Conservation (phyloP, 2,329 filamentous ascomycete species). For the Ascosphaera acerosa region DNA sequence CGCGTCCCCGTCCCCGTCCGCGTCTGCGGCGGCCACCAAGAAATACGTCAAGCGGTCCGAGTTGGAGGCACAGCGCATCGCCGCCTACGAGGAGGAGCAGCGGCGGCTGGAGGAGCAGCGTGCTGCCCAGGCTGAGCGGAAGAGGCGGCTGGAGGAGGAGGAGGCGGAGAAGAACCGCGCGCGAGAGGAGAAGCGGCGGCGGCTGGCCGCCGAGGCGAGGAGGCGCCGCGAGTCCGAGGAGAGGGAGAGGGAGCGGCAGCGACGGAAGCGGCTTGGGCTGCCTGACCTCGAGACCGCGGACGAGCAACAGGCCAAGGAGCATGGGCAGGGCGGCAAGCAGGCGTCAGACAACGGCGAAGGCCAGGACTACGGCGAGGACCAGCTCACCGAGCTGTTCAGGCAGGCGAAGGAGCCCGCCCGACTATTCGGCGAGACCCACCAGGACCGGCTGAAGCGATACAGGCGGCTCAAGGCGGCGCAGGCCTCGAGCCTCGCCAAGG, state of each 20-base stretch:
- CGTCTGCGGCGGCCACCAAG: conserved; percentile 14
- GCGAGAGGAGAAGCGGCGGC: conserved; percentile 59
- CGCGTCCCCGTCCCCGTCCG: conserved; percentile 5
- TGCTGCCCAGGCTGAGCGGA: conserved; percentile 41
- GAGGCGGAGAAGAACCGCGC: conserved; percentile 40
- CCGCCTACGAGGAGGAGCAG: conserved; percentile 62
- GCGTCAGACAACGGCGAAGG: conserved; percentile 10
- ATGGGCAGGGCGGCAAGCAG: conserved; percentile 10
- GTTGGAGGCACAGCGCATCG: conserved; percentile 55
- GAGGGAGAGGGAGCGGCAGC: conserved; percentile 41
- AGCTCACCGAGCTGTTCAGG: conserved; percentile 42
- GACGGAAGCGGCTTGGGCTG: conserved; percentile 53
- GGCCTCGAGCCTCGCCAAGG: conserved; percentile 14
- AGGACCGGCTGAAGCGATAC: conserved; percentile 43
- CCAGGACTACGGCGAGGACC: conserved; percentile 45
- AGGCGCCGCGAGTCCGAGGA: conserved; percentile 45
- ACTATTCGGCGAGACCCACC: conserved; percentile 63
- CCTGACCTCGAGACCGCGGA: conserved; percentile 36
- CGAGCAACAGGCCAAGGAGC: too few species aligned
- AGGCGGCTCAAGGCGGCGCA: conserved; percentile 33
- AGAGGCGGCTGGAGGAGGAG: conserved; percentile 77
- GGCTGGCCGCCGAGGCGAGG: conserved; percentile 57
- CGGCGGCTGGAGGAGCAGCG: conserved; percentile 46
- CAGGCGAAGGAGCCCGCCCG: conserved; percentile 44
- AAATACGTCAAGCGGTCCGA: conserved; percentile 77